Evolutionary conservation across 805 yeast genomes (phyloP), one percentile per base, ranked within the genome.

Genomic region (Saccharomyces jurei): DNA sequence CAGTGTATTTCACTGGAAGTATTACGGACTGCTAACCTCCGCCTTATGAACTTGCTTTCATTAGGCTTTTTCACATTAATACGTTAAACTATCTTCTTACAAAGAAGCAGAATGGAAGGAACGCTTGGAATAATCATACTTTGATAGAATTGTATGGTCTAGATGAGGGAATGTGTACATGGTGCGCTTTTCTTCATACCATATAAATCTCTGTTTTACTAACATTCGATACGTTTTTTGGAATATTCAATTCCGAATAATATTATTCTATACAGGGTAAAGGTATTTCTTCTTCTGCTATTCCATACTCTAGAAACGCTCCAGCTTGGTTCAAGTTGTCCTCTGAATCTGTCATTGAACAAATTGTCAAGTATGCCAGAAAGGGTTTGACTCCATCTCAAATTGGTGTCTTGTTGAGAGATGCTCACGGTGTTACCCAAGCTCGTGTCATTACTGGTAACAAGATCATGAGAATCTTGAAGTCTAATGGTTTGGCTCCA

Each of bases 371-470:
- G 87, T 89, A 91, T 83, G 99, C 99, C 76, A 91, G 97, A 83
- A 94, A 94, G 86, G 99, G 99, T 91, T 82, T 91, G 76, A 89
- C 98, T 69, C 99, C 99, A 73, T 94, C 99, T 72, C 96, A 90
- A 81, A 94, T 94, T 66, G 99, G 99, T 89, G 99, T 94, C 75
- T 80, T 90, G 73, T 88, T 94, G 78, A 90, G 99, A 85, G 99
- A 94, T 82, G 94, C 98, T 71, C 98, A 94, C 84, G 99, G 99
- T 81, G 98, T 94, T 72, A 85, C 97, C 76, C 97, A 91, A 81
- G 80, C 96, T 70, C 89, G 87, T 83, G 85, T 92, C 74, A 89
- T 89, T 81, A 92, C 99, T 70, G 98, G 98, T 84, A 85, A 91
- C 96, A 94, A 94, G 89, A 87, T 94, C 74, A 87, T 94, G 79